A percentile compares a stretch with the other conserved stretches of the same genome.
These are phyloP conservation scores for Apiotrichum montevideense DNA, from an alignment of 1,284 basidiomycete genomes.

Conservation along the genomic window DNA sequence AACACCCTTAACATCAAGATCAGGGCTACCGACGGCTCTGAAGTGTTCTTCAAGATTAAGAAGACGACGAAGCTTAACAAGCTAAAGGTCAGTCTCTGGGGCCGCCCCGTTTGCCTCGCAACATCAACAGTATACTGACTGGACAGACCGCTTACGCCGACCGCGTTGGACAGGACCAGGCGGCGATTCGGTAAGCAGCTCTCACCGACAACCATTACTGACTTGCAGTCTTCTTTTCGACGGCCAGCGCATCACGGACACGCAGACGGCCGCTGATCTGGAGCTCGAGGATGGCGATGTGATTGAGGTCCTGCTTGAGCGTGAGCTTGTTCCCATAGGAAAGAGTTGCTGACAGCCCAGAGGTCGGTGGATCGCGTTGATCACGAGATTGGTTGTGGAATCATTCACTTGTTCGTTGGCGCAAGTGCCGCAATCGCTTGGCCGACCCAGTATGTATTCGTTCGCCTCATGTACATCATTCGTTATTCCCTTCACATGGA, in stretches of 20 bases:
- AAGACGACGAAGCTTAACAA: conserved; percentile 88
- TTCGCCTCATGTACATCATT: neutral
- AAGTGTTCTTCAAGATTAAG: conserved; percentile 99
- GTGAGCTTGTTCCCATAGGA: conserved; percentile 44
- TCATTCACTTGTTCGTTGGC: too few species aligned
- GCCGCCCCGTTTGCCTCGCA: too few species aligned
- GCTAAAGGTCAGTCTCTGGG: conserved; percentile 49
- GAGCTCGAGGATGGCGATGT: conserved; percentile 80
- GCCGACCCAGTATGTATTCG: neutral
- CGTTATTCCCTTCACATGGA: neutral
- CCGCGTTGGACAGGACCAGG: conserved; percentile 85
- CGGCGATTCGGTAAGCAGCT: conserved; percentile 67
- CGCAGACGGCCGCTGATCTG: conserved; percentile 72
- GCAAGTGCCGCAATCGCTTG: too few species aligned
- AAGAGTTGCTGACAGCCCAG: conserved; percentile 12
- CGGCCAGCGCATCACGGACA: conserved; percentile 70
- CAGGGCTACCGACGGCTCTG: conserved; percentile 69
- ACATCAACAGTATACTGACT: conserved; percentile 6
- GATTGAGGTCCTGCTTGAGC: conserved; percentile 88
- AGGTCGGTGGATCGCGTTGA: conserved; percentile 30
- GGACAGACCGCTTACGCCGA: conserved; percentile 79
- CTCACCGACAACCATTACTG: neutral
- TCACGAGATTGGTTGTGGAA: too few species aligned
- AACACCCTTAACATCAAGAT: conserved; percentile 81
- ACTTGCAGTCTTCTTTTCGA: conserved; percentile 73